A percentile compares a stretch with the other conserved stretches of the same genome.
These are phyloP conservation scores for Tilletia indica DNA, from an alignment of 1,284 basidiomycete species.

Conservation along the genomic window DNA sequence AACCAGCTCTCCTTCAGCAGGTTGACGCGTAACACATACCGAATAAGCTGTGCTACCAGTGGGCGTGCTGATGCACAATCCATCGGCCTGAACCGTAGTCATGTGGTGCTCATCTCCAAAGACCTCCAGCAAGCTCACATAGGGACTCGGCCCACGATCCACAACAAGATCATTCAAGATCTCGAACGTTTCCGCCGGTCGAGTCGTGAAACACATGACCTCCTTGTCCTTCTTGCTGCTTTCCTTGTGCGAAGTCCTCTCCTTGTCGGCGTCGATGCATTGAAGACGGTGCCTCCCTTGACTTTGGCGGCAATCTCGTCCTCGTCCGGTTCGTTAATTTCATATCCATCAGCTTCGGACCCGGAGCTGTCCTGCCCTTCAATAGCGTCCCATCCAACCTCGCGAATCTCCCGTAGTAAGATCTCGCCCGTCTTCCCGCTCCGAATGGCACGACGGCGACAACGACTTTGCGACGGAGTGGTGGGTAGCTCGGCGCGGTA, in stretches of 20 bases:
- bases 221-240: constrained; percentile 75
- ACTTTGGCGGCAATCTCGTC: constrained; percentile 90
- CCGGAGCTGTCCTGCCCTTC: constrained; percentile 31
- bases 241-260: constrained; percentile 55
- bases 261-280: constrained; percentile 75
- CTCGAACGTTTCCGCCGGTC: constrained; percentile 94
- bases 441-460: constrained; percentile 44
- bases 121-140: constrained; percentile 90
- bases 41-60: constrained; percentile 94
- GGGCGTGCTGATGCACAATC: constrained; percentile 90
- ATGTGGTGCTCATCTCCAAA: constrained; percentile 99
- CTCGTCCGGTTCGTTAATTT: constrained; percentile 15
- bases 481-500: constrained; percentile 60
- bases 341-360: constrained; percentile 26
- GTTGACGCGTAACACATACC: constrained; percentile 1
- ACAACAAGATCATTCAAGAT: constrained; percentile 97
- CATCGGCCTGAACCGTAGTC: constrained; percentile 98
- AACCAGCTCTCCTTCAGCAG: background rate
- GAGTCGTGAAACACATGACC: constrained; percentile 94
- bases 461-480: constrained; percentile 4
- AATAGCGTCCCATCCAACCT: constrained; percentile 50
- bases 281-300: constrained; percentile 85
- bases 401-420: constrained; percentile 47
- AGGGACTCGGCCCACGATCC: constrained; percentile 95
- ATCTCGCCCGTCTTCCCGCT: constrained; percentile 52